Percentiles rank a stretch among this genome's conserved stretches.
phyloP scores from a whole-genome alignment of 768 basidiomycete genomes.

The Lenzites betulinus region DNA sequence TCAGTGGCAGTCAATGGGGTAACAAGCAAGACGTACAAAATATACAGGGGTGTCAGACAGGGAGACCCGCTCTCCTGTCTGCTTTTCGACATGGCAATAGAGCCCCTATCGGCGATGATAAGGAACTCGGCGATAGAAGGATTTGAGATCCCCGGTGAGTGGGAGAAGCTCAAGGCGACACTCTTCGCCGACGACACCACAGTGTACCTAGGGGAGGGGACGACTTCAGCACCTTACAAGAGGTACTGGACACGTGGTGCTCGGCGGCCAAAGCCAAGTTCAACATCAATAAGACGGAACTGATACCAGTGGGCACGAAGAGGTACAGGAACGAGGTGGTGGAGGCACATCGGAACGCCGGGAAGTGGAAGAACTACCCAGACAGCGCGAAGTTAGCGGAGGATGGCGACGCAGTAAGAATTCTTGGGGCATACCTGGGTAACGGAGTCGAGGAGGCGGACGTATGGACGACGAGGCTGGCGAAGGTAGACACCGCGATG shows the following conservation, averaged over 20 bases:
- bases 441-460: not conserved
- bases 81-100: not conserved
- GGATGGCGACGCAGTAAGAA: not conserved
- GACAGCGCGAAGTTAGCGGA: not conserved
- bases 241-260: not conserved
- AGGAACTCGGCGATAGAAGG: not conserved
- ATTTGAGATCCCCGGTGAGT: not conserved
- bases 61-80: not conserved
- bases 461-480: not conserved
- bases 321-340: not conserved
- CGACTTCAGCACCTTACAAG: not conserved
- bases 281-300: not conserved
- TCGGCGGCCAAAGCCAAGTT: not conserved
- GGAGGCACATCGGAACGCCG: not conserved
- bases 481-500: not conserved
- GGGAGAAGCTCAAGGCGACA: not conserved
- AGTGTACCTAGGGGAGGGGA: not conserved
- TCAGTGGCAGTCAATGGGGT: not conserved
- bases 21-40: not conserved
- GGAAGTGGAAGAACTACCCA: not conserved
- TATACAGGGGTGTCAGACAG: not conserved
- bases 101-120: not conserved
- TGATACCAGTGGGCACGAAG: not conserved
- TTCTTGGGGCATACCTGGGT: not conserved
- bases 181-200: not conserved